Conservation (phyloP, 1,284 basidiomycete species). For the Heterobasidion annosum region DNA sequence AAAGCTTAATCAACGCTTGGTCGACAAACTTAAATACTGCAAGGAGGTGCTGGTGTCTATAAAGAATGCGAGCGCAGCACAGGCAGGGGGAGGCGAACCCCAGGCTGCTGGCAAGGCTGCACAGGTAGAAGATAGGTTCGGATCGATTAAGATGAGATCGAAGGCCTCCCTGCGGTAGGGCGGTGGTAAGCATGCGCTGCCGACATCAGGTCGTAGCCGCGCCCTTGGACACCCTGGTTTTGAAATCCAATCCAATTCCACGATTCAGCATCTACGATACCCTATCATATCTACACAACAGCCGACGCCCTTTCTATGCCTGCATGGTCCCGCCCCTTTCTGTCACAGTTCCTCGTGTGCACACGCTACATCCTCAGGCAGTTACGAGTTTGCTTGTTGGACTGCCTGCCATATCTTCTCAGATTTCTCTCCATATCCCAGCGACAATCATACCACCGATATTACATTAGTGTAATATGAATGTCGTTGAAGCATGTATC, state of each 20-base stretch:
- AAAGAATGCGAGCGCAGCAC: constrained; percentile 26
- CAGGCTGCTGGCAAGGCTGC: background rate
- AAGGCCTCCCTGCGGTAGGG: constrained; percentile 9
- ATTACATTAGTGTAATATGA: too few relatives aligned
- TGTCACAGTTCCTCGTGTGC: background rate
- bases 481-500: too few relatives aligned
- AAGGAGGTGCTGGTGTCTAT: constrained; percentile 70
- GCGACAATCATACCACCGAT: too few relatives aligned
- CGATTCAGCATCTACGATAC: background rate
- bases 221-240: background rate
- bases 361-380: background rate
- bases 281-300: background rate
- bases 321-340: background rate
- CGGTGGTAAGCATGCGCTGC: background rate
- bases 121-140: background rate
- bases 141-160: constrained; percentile 3
- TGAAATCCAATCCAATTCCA: background rate
- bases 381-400: background rate
- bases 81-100: background rate
- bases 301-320: background rate
- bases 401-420: background rate
- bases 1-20: constrained; percentile 53
- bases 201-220: background rate
- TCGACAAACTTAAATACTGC: constrained; percentile 78
- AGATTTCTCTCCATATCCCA: background rate